A percentile compares a stretch with the other conserved stretches of the same genome.
These are phyloP conservation scores for Halocafeteria seosinensis DNA, from an alignment of 108 stramenopile species.

Conservation along the genomic window DNA sequence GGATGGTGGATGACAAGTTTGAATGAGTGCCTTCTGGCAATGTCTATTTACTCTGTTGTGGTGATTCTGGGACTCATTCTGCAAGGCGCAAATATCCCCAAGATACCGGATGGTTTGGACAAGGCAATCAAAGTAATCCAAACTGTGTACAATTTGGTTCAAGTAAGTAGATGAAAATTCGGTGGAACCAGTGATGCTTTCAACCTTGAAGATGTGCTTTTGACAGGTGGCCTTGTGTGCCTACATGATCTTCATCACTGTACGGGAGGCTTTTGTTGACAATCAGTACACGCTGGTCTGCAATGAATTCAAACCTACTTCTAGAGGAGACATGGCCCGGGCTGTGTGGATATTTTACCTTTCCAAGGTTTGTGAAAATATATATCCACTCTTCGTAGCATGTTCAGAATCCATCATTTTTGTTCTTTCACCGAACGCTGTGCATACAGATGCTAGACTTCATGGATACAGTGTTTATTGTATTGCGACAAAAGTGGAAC, in stretches of 20 bases:
- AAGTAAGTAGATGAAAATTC: not conserved
- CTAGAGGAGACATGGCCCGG: constrained; percentile 60
- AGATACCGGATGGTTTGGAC: not conserved
- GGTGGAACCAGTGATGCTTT: not conserved
- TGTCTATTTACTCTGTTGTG: not conserved
- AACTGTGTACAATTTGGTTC: not conserved
- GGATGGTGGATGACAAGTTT: not conserved
- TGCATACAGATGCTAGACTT: constrained; percentile 98
- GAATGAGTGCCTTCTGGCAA: not conserved
- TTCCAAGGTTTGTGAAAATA: constrained; percentile 64
- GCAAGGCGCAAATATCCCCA: too few relatives aligned
- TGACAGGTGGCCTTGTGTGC: not conserved
- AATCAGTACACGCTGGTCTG: not conserved
- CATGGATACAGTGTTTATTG: constrained; percentile 96
- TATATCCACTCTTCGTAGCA: too few relatives aligned
- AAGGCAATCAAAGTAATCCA: not conserved
- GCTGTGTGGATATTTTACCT: constrained; percentile 93
- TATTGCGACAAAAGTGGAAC: constrained; percentile 86
- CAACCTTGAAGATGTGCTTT: not conserved
- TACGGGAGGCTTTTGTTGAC: not conserved
- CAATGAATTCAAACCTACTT: not conserved
- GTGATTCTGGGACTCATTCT: not conserved
- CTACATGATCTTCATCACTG: not conserved
- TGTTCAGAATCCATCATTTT: not conserved
- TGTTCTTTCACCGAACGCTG: not conserved